phyloP scores from a whole-genome alignment of 306 rosid species.

The Cucurbita pepo region DNA sequence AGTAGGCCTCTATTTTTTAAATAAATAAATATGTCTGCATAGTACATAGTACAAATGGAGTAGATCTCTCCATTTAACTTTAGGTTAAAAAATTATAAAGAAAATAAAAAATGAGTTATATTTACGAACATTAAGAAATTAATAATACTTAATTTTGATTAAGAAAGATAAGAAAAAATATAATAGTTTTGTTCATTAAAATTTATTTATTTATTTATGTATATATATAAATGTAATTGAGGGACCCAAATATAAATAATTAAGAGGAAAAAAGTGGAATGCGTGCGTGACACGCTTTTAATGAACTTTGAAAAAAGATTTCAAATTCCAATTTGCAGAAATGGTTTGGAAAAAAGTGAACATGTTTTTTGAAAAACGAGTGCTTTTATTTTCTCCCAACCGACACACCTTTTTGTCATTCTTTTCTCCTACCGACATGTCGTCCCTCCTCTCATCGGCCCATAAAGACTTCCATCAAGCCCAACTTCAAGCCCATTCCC shows the following conservation, averaged over 20 bases:
- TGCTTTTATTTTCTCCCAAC: neutral
- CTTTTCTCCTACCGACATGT: neutral
- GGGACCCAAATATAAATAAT: neutral
- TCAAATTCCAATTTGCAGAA: neutral
- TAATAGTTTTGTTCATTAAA: no score
- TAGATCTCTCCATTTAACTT: neutral
- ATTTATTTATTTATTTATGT: no score
- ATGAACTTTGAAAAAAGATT: neutral
- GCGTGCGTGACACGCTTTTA: neutral
- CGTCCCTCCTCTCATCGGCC: neutral
- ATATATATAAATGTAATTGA: no score
- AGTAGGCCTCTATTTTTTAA: neutral
- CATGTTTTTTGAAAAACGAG: neutral
- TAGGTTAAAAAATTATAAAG: neutral
- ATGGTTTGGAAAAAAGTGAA: neutral
- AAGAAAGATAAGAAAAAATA: no score
- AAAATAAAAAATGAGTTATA: no score
- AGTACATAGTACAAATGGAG: neutral
- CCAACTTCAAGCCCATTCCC: no score
- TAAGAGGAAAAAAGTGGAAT: neutral
- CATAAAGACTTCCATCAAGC: neutral
- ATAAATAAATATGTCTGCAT: neutral
- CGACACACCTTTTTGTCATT: neutral
- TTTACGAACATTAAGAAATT: no score
- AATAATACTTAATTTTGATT: no score